These are phyloP conservation scores for Monosporascus cannonballus DNA, from an alignment of 2,329 filamentous ascomycete genomes.

Conservation along the genomic window DNA sequence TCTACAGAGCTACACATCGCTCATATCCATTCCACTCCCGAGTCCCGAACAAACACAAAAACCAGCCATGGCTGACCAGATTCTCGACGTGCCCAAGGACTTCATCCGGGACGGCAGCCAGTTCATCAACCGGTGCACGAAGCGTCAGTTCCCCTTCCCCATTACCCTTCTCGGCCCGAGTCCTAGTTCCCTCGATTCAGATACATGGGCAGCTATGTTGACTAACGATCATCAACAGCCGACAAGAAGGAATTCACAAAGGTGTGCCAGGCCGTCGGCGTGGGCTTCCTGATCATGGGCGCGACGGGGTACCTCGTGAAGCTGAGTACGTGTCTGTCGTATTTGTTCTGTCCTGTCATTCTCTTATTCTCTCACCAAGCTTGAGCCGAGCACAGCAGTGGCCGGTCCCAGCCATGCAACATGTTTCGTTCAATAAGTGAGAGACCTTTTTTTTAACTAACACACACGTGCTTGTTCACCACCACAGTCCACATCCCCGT, in stretches of 20 bases:
- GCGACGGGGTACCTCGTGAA: constrained; percentile 66
- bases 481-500: constrained; percentile 59
- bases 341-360: background rate
- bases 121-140: constrained; percentile 57
- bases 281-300: constrained; percentile 66
- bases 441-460: background rate
- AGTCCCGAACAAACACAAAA: constrained; percentile 35
- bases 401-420: too few species aligned
- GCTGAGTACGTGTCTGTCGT: constrained; percentile 45
- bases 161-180: background rate
- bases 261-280: constrained; percentile 53
- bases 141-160: constrained; percentile 39
- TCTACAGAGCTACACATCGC: background rate
- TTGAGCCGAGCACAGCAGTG: too few species aligned
- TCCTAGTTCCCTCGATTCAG: background rate
- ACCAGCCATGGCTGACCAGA: constrained; percentile 62
- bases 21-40: background rate
- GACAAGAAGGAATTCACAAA: constrained; percentile 50
- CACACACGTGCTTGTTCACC: constrained; percentile 1
- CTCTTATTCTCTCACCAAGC: background rate
- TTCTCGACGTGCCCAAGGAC: constrained; percentile 63
- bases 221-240: constrained; percentile 25
- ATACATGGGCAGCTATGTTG: constrained; percentile 12
- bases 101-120: constrained; percentile 58
- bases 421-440: too few species aligned